Base-by-base conservation (phyloP, 441 rosid genomes). In the Codiaeum variegatum region DNA sequence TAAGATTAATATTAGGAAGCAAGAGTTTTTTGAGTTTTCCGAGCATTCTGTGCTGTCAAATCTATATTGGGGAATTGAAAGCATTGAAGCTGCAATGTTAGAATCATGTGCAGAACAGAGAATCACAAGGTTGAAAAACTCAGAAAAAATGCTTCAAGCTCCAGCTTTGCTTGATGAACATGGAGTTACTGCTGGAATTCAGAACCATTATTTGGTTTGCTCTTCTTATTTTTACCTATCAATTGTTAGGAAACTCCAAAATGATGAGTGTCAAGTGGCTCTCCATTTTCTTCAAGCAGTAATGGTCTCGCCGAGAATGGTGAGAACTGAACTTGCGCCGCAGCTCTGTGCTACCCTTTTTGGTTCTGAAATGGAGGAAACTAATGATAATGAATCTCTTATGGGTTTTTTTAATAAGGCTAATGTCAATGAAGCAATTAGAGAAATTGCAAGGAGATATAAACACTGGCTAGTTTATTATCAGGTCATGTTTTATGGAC, bases 131-230 rank as follows among this genome's bases (percentile, higher is more conserved):
- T 65, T 92, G 11, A 76, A 67, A 36, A 86, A 87, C 55, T 82
- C 96, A 1, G 98, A 94, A 84, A 80, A 71, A 74, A 79, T 88
- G 96, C 97, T 92, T 69, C 99, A 94, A 82, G 88, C 86, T 24
- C 98, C 98, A 2, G 98, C 99, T 19, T 85, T 90, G 85, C 91
- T 92, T 62, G 94, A 90, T 7, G 97, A 91, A 72, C 85, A 84
- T 55, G 97, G 87, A 69, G 73, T 71, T 47, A 91, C 91, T 7
- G 84, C 87, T 18, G 93, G 97, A 70, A 83, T 92, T 72, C 83
- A 86, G 2, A 92, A 92, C 78, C 66, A 70, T 13, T 81, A 75
- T 65, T 81, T 94, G 83, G 81, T 94, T 71, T 80, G 85, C 75
- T 81, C 84, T 84, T 88, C 97, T 5, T 92, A 91, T 75, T 88